phyloP scores from a whole-genome alignment of 2,329 filamentous ascomycete species.

The Cercospora berteroae region DNA sequence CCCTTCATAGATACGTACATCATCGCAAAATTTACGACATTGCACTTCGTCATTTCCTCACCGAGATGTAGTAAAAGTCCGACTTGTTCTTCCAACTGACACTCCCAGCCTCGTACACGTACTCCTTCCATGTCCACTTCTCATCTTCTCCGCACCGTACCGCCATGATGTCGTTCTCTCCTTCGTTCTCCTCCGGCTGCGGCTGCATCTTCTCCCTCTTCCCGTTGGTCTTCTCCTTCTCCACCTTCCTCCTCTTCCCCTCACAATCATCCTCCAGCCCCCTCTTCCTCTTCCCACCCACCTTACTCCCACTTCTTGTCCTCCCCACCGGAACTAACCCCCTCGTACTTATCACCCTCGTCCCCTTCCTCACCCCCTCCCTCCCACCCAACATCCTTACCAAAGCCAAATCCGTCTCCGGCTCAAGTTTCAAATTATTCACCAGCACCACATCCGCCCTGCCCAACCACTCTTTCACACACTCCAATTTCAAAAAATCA shows the following conservation, averaged over 20 bases:
- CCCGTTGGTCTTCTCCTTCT: neutral
- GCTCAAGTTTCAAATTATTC: conserved; percentile 93
- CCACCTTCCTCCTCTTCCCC: conserved; percentile 50
- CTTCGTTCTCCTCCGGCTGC: neutral
- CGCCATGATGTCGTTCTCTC: too few relatives aligned
- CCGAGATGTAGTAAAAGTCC: conserved; percentile 83
- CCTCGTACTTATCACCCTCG: conserved; percentile 83
- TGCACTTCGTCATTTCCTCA: conserved; percentile 46
- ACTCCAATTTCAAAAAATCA: conserved; percentile 72
- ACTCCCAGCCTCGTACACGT: conserved; percentile 60
- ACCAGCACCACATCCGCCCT: conserved; percentile 89
- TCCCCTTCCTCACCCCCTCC: conserved; percentile 83
- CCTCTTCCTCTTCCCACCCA: conserved; percentile 41
- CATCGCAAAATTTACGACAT: neutral
- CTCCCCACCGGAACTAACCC: conserved; percentile 77
- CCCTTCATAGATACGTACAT: neutral
- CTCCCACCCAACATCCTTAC: conserved; percentile 68
- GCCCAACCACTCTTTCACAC: conserved; percentile 69
- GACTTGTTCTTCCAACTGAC: conserved; percentile 88
- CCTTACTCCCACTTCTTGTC: conserved; percentile 57
- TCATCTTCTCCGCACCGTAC: conserved; percentile 33
- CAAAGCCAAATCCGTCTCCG: conserved; percentile 76
- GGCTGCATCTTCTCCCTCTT: neutral
- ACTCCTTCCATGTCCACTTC: conserved; percentile 73
- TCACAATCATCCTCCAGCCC: conserved; percentile 48